Conservation (phyloP, 2,329 filamentous ascomycete species). For the Torrubiella hemipterigena region DNA sequence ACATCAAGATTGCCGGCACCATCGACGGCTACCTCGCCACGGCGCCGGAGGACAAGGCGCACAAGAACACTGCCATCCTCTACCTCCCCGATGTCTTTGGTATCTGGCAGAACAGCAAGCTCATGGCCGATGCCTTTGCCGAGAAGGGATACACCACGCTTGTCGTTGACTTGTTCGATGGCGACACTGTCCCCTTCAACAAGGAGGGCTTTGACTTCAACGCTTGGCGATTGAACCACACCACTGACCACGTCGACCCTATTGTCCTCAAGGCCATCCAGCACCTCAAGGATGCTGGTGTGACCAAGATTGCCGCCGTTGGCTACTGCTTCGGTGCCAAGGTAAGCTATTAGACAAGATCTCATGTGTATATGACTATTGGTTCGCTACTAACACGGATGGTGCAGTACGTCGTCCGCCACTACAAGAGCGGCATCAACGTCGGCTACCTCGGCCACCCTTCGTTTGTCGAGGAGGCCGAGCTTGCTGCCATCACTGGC, state of each 20-base stretch:
- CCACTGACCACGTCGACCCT: slow-evolving; percentile 18
- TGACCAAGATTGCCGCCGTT: slow-evolving; percentile 39
- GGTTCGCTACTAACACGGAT: too few species aligned
- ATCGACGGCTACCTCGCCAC: slow-evolving; percentile 12
- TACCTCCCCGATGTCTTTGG: slow-evolving; percentile 25
- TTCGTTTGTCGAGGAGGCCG: slow-evolving; percentile 44
- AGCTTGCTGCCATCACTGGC: slow-evolving; percentile 42
- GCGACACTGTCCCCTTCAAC: slow-evolving; percentile 18
- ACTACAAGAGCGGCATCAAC: slow-evolving; percentile 43
- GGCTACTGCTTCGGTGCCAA: slow-evolving; percentile 58
- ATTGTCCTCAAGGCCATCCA: slow-evolving; percentile 30
- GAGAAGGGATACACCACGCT: slow-evolving; percentile 25
- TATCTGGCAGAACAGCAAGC: slow-evolving; percentile 26
- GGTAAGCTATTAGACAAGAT: slow-evolving; percentile 32
- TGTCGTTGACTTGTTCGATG: slow-evolving; percentile 25
- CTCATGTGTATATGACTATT: slow-evolving; percentile 5
- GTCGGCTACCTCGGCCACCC: slow-evolving; percentile 55
- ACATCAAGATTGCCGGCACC: slow-evolving; percentile 26
- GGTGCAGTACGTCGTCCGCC: slow-evolving; percentile 53
- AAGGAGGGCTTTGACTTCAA: slow-evolving; percentile 16
- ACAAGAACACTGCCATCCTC: slow-evolving; percentile 18
- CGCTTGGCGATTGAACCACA: slow-evolving; percentile 31
- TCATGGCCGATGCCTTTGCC: slow-evolving; percentile 27
- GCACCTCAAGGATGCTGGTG: slow-evolving; percentile 40
- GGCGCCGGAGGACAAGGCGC: slow-evolving; percentile 10